Percentiles rank a stretch among this genome's conserved stretches.
Conservation (phyloP, 495 filamentous ascomycete genomes). For the Oleoguttula mirabilis region DNA sequence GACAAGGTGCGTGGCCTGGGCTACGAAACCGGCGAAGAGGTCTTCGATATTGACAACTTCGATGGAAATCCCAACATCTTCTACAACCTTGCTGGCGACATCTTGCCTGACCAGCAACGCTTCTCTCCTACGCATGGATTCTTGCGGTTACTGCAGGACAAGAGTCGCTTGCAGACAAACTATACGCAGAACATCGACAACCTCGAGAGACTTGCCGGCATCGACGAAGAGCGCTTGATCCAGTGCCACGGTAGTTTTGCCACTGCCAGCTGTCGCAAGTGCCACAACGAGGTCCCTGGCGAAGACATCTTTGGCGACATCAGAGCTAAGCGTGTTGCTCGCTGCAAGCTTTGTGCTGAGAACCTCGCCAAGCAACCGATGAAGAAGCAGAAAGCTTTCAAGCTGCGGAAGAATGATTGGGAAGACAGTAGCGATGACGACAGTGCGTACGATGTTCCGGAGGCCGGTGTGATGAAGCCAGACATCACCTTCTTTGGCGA, state of each 20-base stretch:
- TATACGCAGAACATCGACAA: constrained; percentile 99
- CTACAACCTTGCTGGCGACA: constrained; percentile 83
- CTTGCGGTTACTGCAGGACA: constrained; percentile 84
- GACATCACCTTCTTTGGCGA: constrained; percentile 99
- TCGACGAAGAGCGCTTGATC: constrained; percentile 69
- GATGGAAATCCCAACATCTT: constrained; percentile 76
- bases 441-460: constrained; percentile 53
- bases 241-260: constrained; percentile 97
- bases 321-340: constrained; percentile 55
- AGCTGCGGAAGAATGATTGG: constrained; percentile 52
- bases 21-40: constrained; percentile 79
- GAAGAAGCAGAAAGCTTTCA: constrained; percentile 25
- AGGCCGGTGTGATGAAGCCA: constrained; percentile 91
- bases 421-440: constrained; percentile 61
- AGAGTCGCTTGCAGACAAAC: constrained; percentile 83
- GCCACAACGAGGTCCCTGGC: constrained; percentile 60
- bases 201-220: constrained; percentile 79
- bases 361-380: constrained; percentile 25
- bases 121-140: constrained; percentile 89
- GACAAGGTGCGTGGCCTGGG: constrained; percentile 66
- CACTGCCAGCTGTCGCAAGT: constrained; percentile 80
- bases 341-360: constrained; percentile 49
- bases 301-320: constrained; percentile 68
- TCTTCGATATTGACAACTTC: constrained; percentile 84
- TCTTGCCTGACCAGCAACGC: constrained; percentile 58